Percentiles rank a stretch among this genome's conserved stretches.
Evolutionary conservation across 495 filamentous ascomycete species (phyloP).

Genomic region (Usnea hakonensis): DNA sequence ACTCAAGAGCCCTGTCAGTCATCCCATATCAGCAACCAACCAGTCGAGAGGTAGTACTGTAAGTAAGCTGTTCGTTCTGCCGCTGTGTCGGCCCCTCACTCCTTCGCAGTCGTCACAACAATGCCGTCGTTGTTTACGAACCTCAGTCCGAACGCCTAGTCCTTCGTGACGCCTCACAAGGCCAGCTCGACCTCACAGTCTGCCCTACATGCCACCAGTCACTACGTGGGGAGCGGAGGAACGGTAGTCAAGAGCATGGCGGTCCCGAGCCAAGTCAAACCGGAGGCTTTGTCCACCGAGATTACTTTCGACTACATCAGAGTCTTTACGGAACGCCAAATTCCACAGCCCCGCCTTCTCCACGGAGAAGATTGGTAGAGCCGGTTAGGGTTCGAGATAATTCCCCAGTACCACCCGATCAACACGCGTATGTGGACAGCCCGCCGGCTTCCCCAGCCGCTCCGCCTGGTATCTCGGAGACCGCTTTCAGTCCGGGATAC

Average conservation of each 20-base stretch:
- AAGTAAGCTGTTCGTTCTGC: constrained; percentile 18
- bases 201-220: constrained; percentile 88
- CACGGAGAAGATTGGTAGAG: constrained; percentile 45
- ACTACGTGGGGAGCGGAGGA: constrained; percentile 46
- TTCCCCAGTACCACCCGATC: constrained; percentile 26
- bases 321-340: constrained; percentile 46
- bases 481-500: constrained; percentile 84
- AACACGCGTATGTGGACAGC: constrained; percentile 48
- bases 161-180: constrained; percentile 54
- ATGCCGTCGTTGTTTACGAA: constrained; percentile 87
- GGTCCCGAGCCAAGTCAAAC: constrained; percentile 33
- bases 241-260: constrained; percentile 34
- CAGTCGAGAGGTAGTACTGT: constrained; percentile 47
- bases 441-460: constrained; percentile 34
- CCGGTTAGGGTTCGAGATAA: constrained; percentile 35
- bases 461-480: constrained; percentile 63
- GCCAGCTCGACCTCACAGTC: constrained; percentile 48
- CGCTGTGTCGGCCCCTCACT: background rate
- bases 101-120: constrained; percentile 70
- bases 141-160: constrained; percentile 75
- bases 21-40: constrained; percentile 24
- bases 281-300: constrained; percentile 71
- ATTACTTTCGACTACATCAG: constrained; percentile 85
- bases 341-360: constrained; percentile 43
- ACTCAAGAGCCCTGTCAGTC: constrained; percentile 20